Conservation (phyloP, 2,329 filamentous ascomycete species). For the Herpotrichia juniperi region DNA sequence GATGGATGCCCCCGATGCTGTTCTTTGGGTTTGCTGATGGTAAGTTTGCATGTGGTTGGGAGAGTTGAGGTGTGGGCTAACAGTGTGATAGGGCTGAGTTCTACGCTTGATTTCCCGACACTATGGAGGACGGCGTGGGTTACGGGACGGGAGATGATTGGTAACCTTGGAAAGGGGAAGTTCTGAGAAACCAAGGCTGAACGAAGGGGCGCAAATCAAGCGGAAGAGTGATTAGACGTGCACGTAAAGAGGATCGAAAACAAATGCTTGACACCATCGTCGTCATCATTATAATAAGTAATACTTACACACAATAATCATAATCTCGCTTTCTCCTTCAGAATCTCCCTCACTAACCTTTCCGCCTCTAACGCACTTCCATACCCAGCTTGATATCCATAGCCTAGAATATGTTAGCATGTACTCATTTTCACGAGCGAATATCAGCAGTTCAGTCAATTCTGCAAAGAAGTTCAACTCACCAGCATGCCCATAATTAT, state of each 20-base stretch:
- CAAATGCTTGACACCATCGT: no score
- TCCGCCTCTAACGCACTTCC: conserved; percentile 51
- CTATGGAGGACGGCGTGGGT: conserved; percentile 78
- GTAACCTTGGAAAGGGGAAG: conserved; percentile 54
- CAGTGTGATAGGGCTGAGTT: conserved; percentile 60
- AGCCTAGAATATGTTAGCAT: background rate
- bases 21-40: conserved; percentile 86
- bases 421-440: background rate
- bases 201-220: background rate
- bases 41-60: conserved; percentile 20
- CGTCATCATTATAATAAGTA: background rate
- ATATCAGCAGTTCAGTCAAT: background rate
- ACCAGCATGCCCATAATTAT: no score
- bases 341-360: conserved; percentile 41
- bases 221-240: no score
- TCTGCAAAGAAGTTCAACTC: no score
- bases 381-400: conserved; percentile 67
- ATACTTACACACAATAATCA: conserved; percentile 4
- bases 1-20: conserved; percentile 93
- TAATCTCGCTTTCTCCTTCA: conserved; percentile 27
- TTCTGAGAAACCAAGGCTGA: background rate
- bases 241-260: no score
- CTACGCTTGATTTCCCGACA: conserved; percentile 84
- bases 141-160: conserved; percentile 77
- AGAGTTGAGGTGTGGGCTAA: conserved; percentile 4